Base-by-base conservation (phyloP, 2,329 filamentous ascomycete species). In the Sporothrix pallida region DNA sequence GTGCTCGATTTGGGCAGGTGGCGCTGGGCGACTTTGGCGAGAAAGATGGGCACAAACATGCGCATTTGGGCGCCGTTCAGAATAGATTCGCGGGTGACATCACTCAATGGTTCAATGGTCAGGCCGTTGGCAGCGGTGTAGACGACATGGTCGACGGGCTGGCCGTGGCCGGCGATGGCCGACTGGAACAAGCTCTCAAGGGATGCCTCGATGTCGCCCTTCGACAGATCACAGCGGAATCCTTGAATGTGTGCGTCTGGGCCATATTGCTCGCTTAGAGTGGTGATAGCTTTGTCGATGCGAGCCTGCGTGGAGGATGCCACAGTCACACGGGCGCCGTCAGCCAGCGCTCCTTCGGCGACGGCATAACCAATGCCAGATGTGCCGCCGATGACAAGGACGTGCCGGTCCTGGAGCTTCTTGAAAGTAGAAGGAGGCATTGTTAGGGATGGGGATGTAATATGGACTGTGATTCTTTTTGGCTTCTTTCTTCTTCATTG, bases 361-460 rank as follows among this genome's bases (percentile, higher is more conserved):
- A 90, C 87, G 72, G 82, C 85, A 76, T 85, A 88, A 46, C 90
- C 90, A 56, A 92, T 89, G 70, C 90, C 90, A 17, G 87, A 85
- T 1, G 88, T 87, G 56, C 89, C 91, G 62, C 90, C 90, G 65
- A 92, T 84, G 78, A 92, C 81, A 56, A 93, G 86, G 77, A 91
- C 80, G 75, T 81, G 82, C 58, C 78, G 78, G 76, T 78, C 77
- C 23, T 80, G 78, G 20, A 83, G 79, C 75, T 83, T 83, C 68
- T 74, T 72, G 76, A 80, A 81, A 72, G 77, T 77, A 71, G 76
- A 62, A 0, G 69, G 72, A 20, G 70, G 48, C 72, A 63, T 71
- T 3, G 37, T 20, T 7, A 31, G 56, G 4, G 13, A 13, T 58
- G 20, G 54, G 7, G 50, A 31, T 31, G 31, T 44, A 42, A 42